Evolutionary conservation across 2,329 filamentous ascomycete species (phyloP).

Genomic region (Phoma sp.): DNA sequence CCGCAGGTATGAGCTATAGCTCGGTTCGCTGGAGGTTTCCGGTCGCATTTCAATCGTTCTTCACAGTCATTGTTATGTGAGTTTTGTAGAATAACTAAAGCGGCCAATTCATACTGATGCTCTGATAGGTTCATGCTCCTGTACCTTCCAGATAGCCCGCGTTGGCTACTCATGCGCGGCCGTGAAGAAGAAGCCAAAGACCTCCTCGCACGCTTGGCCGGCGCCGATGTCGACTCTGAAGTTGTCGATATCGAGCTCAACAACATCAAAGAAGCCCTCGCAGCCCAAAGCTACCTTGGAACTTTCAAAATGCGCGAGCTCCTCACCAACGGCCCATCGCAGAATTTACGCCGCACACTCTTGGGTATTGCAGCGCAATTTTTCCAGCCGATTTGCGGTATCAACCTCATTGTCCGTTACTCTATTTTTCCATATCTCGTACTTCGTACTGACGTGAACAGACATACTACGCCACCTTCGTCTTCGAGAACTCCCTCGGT

Average conservation of each 20-base stretch:
- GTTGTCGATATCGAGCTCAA: conserved; percentile 42
- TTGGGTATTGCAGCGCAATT: conserved; percentile 53
- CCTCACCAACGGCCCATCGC: conserved; percentile 41
- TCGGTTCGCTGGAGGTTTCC: conserved; percentile 55
- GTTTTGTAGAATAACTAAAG: too few relatives aligned
- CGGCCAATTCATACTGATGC: not conserved
- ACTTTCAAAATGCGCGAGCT: conserved; percentile 60
- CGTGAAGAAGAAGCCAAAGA: conserved; percentile 51
- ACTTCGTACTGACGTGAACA: not conserved
- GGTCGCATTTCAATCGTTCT: conserved; percentile 62
- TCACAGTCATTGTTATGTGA: conserved; percentile 58
- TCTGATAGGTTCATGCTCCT: conserved; percentile 51
- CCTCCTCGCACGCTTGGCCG: conserved; percentile 44
- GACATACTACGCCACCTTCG: conserved; percentile 52
- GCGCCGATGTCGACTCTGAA: conserved; percentile 46
- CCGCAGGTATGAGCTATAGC: conserved; percentile 29
- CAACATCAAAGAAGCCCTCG: conserved; percentile 44
- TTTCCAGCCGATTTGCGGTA: conserved; percentile 52
- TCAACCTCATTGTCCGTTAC: conserved; percentile 40
- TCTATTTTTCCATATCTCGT: too few relatives aligned
- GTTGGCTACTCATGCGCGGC: conserved; percentile 62
- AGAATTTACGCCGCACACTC: conserved; percentile 52
- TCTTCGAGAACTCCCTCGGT: conserved; percentile 52
- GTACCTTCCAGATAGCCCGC: conserved; percentile 49
- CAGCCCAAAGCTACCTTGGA: conserved; percentile 49